Conservation (phyloP, 148 eudicot species). For the Mesembryanthemum crystallinum region DNA sequence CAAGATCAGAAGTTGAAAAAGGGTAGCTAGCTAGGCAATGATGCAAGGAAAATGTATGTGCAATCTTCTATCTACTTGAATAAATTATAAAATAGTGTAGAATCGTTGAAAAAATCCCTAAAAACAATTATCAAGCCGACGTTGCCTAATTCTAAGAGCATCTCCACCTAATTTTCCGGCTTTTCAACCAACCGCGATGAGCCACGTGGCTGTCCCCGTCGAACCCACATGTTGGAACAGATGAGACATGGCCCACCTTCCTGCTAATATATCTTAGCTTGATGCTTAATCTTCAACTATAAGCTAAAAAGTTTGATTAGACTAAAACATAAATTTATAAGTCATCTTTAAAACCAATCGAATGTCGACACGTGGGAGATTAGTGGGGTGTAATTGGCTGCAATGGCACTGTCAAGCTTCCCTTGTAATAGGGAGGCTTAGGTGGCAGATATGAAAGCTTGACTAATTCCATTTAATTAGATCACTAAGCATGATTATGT, state of each 20-base stretch:
- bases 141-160: conserved; percentile 21
- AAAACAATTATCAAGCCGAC: conserved; percentile 2
- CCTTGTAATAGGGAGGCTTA: conserved; percentile 12
- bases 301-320: conserved; percentile 14
- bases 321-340: not conserved
- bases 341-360: not conserved
- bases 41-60: no score
- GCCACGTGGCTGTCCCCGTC: conserved; percentile 28
- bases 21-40: no score
- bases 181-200: not conserved
- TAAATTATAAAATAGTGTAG: no score
- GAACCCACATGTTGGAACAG: conserved; percentile 26
- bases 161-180: conserved; percentile 22
- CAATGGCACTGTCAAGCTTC: not conserved
- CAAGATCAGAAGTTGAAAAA: no score
- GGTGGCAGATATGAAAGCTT: conserved; percentile 18
- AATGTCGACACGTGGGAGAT: conserved; percentile 8
- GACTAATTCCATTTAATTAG: conserved; percentile 23
- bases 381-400: conserved; percentile 11
- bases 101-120: no score
- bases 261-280: not conserved
- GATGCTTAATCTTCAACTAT: conserved; percentile 15
- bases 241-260: conserved; percentile 30
- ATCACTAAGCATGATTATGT: conserved; percentile 12
- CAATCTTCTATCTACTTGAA: no score